These are phyloP conservation scores for Rutidosis leptorrhynchoides DNA, from an alignment of 129 eudicot genomes.

Conservation along the genomic window DNA sequence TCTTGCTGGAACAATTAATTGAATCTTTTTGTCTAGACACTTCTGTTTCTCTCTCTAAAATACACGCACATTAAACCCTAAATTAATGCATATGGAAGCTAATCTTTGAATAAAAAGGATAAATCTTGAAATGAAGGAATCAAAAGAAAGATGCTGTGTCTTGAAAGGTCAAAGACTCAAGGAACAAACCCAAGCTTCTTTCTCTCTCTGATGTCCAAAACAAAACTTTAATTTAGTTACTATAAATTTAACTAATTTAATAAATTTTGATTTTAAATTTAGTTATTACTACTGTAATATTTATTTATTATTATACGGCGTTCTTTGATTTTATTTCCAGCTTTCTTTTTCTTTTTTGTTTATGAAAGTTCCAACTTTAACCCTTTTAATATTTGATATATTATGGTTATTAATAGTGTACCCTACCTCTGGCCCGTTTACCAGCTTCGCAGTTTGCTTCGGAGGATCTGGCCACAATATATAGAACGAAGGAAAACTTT, in stretches of 20 bases:
- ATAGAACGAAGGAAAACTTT: no score
- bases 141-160: slow-evolving; percentile 33
- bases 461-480: no score
- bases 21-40: slow-evolving; percentile 11
- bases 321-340: slow-evolving; percentile 25
- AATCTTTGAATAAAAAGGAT: not conserved
- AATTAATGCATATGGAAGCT: not conserved
- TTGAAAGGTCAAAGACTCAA: slow-evolving; percentile 27
- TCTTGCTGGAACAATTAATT: slow-evolving; percentile 35
- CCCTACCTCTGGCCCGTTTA: no score
- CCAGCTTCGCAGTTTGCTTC: no score
- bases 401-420: not conserved
- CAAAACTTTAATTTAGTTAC: slow-evolving; percentile 20
- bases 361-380: slow-evolving; percentile 1
- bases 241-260: no score
- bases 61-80: slow-evolving; percentile 34
- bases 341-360: slow-evolving; percentile 13
- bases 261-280: no score
- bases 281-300: no score
- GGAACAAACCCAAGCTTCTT: slow-evolving; percentile 19
- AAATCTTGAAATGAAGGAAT: slow-evolving; percentile 25
- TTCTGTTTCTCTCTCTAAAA: not conserved
- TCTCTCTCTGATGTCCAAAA: slow-evolving; percentile 15
- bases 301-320: no score
- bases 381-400: slow-evolving; percentile 4